Base-by-base conservation (phyloP, 2,329 filamentous ascomycete species). In the Arthrobotrys sphaeroides region DNA sequence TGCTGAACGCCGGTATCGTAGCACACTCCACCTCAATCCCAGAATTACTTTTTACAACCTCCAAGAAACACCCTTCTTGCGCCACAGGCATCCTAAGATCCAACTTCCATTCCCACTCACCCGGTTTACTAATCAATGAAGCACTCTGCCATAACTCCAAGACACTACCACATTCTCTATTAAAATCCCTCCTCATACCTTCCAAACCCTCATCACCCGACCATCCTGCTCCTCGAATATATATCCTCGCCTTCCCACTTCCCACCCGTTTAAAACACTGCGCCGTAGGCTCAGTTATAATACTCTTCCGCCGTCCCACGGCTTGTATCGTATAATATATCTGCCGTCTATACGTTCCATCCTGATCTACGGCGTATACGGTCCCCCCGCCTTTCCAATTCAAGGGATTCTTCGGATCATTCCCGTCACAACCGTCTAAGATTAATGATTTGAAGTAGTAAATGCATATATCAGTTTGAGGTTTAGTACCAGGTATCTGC, bases 321-420 rank as follows among this genome's bases (percentile, higher is more conserved):
- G 57, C 36, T 20, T 64, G 12, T n/a, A 64, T 64, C 1, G 10
- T 36, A 12, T 57, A 72, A 16, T 40, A 55, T 26, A 69, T 53
- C 7, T 43, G 42, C 20, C 45, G 22, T 31, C 28, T 26, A 36
- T 43, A 57, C 3, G 47, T 38, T 5, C 57, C 57, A 45, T 59
- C 47, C 13, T 31, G 26, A 10, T 72, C 59, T 24, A 51, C 47
- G 5, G 43, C 47, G 18, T 47, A 59, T 2, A 57, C 28, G 24
- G 67, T 47, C 16, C 67, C 67, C 4, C 67, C 67, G 9, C 57
- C 57, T 31, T 72, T 72, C 57, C 59, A 64, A 26, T 57, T 49
- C 9, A 57, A 31, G 5, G 67, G 67, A 33, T 64, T 72, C 1
- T n/a, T 38, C 10, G 57, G 59, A 7, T 47, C 26, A 6, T 64